Conservation (phyloP, 805 yeast genomes). For the Cyberlindnera saturnus region DNA sequence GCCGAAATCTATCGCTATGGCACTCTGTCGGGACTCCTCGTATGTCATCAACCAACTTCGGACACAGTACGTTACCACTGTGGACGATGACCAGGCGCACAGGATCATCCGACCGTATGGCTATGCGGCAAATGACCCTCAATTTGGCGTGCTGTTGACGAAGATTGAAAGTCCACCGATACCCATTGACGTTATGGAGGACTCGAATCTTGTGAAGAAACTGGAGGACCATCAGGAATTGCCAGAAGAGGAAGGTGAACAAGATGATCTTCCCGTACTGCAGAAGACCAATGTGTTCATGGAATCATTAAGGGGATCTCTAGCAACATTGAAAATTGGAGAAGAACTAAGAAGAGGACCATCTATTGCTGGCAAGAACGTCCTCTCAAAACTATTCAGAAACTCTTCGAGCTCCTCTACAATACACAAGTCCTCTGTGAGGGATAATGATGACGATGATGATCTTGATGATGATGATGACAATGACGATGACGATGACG, state of each 20-base stretch:
- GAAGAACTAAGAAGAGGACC: constrained; percentile 3
- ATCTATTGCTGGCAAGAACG: constrained; percentile 11
- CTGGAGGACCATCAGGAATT: constrained; percentile 4
- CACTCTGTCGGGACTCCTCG: constrained; percentile 9
- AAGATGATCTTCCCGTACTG: background rate
- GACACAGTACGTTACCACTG: constrained; percentile 13
- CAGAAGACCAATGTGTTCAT: constrained; percentile 5
- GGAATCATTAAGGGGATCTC: constrained; percentile 9
- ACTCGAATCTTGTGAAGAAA: constrained; percentile 8
- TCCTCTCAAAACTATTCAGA: constrained; percentile 21
- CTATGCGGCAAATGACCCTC: background rate
- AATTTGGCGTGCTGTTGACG: constrained; percentile 10
- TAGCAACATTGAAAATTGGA: constrained; percentile 9
- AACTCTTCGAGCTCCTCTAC: constrained; percentile 17
- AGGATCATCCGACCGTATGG: constrained; percentile 19
- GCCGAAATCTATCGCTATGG: constrained; percentile 8
- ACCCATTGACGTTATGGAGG: constrained; percentile 24
- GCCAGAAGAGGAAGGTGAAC: constrained; percentile 9
- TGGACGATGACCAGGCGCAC: constrained; percentile 20
- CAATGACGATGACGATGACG: constrained; percentile 6
- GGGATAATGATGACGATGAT: constrained; percentile 2
- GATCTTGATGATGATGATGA: constrained; percentile 7
- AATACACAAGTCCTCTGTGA: background rate
- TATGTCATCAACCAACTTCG: constrained; percentile 17
- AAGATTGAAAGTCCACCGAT: constrained; percentile 25